Evolutionary conservation across 208 protist genomes (phyloP), one percentile per base, ranked within the genome.

Genomic region (Porcisia hertigi): DNA sequence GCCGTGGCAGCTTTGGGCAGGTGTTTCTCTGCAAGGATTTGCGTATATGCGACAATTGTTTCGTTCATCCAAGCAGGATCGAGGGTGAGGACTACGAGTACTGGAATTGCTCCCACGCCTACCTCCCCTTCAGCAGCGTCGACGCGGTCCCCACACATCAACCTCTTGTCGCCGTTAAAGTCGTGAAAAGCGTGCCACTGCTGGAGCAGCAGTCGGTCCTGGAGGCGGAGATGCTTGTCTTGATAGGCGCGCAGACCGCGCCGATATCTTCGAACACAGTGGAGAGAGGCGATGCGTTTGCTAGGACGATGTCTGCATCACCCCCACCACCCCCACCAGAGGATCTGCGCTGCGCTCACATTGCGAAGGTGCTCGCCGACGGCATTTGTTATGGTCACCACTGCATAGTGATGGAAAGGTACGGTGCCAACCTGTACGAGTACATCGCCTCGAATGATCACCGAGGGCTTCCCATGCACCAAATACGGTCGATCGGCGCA

Each of bases 391-490:
- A 91, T 75, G 92, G 92, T 62, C 92, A 96, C 76, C 90, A 94
- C 75, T 98, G 94, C 81, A 96, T 98, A 75, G 86, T 95, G 20
- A 96, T 98, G 86, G 92, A 98, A 80, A 86, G 93, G 45, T 96
- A 96, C 83, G 94, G 90, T n/a, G 88, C 88, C 8, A 98, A 98
- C 82, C 81, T 98, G 30, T 98, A 95, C 86, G 94, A 98, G 80
- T 95, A 95, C 84, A 87, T 97, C 39, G 78, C 89, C 60, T 82
- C 78, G 66, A 88, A 89, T 80, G 77, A 89, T 34, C 95, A 96
- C 86, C 80, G 85, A 14, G 88, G 89, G 23, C 71, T 98, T 55
- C 92, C 88, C 54, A 92, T 96, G 85, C 92, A 94, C 67, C 89
- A 95, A 34, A 96, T 98, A 58, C 93, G 88, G 41, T 85, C 80